Percentiles rank a stretch among this genome's conserved stretches.
These are phyloP conservation scores for Manihot esculenta DNA, from an alignment of 441 rosid genomes.

Conservation along the genomic window DNA sequence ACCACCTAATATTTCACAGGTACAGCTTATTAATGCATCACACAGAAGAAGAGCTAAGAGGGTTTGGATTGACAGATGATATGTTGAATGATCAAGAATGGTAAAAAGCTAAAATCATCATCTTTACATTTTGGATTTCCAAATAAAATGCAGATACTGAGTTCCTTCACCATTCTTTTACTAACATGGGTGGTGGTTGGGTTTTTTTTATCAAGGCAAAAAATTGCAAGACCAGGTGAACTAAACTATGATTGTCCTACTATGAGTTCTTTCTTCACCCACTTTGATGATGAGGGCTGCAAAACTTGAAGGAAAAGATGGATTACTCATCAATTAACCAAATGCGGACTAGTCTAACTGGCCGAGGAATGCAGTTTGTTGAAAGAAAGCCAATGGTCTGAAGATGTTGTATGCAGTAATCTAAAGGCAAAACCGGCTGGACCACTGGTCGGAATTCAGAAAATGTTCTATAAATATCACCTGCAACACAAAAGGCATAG, in stretches of 20 bases:
- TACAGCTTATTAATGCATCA: conserved; percentile 51
- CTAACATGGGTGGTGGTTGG: conserved; percentile 4
- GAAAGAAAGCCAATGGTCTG: no score
- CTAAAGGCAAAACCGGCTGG: no score
- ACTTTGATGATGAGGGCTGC: conserved; percentile 27
- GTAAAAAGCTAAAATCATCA: conserved; percentile 23
- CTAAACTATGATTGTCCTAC: conserved; percentile 48
- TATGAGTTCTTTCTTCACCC: conserved; percentile 54
- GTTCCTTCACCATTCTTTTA: neutral
- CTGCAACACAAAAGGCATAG: no score
- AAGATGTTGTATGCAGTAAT: no score
- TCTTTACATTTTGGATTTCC: neutral
- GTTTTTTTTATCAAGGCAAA: conserved; percentile 42
- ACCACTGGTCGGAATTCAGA: no score
- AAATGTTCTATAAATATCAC: no score
- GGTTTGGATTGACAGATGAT: conserved; percentile 52
- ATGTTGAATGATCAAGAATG: conserved; percentile 61
- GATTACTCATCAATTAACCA: neutral
- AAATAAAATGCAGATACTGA: neutral
- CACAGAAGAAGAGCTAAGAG: conserved; percentile 43
- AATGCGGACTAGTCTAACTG: no score
- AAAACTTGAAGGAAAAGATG: neutral
- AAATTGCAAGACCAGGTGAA: conserved; percentile 43
- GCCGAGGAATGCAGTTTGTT: no score
- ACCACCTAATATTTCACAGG: conserved; percentile 24